phyloP scores from a whole-genome alignment of 331 rosid species.

The Stylosanthes scabra region DNA sequence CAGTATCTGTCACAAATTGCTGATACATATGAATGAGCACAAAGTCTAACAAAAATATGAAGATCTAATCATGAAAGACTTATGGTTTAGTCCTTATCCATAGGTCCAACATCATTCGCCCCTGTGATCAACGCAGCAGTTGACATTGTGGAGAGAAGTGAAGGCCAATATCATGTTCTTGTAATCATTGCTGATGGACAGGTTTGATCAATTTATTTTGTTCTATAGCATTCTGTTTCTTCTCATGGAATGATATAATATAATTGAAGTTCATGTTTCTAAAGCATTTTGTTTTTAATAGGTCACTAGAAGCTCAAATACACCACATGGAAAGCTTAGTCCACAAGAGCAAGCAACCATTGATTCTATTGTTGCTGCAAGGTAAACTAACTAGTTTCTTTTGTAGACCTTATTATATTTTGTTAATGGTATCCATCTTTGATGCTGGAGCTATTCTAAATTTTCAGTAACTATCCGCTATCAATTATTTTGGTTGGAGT shows the following conservation, averaged over 20 bases:
- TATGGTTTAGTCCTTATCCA: slow-evolving; percentile 32
- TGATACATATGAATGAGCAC: no score
- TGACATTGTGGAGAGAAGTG: slow-evolving; percentile 69
- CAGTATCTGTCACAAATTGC: not conserved
- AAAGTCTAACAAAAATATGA: not conserved
- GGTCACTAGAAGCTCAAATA: slow-evolving; percentile 75
- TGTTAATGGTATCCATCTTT: slow-evolving; percentile 26
- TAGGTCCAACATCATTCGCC: slow-evolving; percentile 93
- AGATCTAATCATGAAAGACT: slow-evolving; percentile 26
- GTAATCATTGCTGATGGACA: slow-evolving; percentile 95
- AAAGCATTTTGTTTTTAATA: slow-evolving; percentile 35
- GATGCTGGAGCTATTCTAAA: slow-evolving; percentile 26
- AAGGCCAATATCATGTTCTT: slow-evolving; percentile 88
- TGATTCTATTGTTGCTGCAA: slow-evolving; percentile 73
- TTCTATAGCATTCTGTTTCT: not conserved
- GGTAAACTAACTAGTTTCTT: slow-evolving; percentile 55
- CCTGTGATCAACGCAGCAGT: slow-evolving; percentile 80
- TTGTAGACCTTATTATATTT: slow-evolving; percentile 22
- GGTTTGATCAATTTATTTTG: slow-evolving; percentile 53
- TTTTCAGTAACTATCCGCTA: slow-evolving; percentile 71
- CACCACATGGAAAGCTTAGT: slow-evolving; percentile 66
- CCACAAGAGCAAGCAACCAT: slow-evolving; percentile 79
- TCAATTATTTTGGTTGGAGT: slow-evolving; percentile 90
- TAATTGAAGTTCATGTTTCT: slow-evolving; percentile 22
- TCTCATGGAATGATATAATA: slow-evolving; percentile 1